These are phyloP conservation scores for Conringia planisiliqua DNA, from an alignment of 345 rosid species.

Conservation along the genomic window DNA sequence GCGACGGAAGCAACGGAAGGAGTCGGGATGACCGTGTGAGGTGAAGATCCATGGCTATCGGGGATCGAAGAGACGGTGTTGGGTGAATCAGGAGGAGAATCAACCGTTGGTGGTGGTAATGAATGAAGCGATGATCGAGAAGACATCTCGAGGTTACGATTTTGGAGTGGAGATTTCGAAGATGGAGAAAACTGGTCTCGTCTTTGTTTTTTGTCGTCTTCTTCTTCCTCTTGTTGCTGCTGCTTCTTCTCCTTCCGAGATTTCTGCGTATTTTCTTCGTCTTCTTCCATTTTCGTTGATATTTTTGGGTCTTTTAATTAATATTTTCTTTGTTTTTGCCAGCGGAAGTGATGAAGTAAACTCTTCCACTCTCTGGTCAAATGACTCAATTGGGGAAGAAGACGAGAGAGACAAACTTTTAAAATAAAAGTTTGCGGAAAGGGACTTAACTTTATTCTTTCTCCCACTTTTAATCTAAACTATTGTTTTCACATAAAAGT, in stretches of 20 bases:
- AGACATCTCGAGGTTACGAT: constrained; percentile 18
- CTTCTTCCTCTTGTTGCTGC: constrained; percentile 3
- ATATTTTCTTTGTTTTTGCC: background rate
- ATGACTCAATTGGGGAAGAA: constrained; percentile 14
- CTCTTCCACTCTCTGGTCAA: constrained; percentile 17
- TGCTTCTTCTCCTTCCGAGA: background rate
- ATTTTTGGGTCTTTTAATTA: background rate
- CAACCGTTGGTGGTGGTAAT: constrained; percentile 27
- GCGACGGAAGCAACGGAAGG: constrained; percentile 27
- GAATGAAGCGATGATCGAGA: constrained; percentile 32
- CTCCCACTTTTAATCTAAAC: background rate
- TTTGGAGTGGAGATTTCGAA: background rate
- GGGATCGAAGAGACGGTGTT: constrained; percentile 40
- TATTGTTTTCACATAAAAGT: background rate
- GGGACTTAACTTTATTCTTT: background rate
- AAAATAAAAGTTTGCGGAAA: background rate
- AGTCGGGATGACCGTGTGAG: constrained; percentile 24
- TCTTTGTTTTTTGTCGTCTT: background rate
- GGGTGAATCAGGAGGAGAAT: constrained; percentile 41
- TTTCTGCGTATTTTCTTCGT: constrained; percentile 11
- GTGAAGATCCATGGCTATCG: constrained; percentile 45
- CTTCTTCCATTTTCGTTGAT: constrained; percentile 22
- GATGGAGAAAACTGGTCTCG: background rate
- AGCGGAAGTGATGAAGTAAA: constrained; percentile 16
- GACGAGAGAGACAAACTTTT: constrained; percentile 20